A percentile compares a stretch with the other conserved stretches of the same genome.
These are phyloP conservation scores for Albophoma yamanashiensis DNA, from an alignment of 2,329 filamentous ascomycete species.

Conservation along the genomic window DNA sequence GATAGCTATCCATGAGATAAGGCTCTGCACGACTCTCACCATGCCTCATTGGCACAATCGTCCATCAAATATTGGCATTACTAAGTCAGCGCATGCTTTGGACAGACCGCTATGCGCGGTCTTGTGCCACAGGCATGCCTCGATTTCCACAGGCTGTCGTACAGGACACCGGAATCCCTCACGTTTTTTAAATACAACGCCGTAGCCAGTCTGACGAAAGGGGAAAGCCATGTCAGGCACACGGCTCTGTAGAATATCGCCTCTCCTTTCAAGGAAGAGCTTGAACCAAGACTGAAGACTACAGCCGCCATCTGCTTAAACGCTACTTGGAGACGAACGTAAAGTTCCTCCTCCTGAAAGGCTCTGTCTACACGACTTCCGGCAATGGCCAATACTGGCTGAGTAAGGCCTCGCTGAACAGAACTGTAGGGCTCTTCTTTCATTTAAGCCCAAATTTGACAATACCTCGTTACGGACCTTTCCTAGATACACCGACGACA, in stretches of 20 bases:
- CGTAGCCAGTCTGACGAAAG: background rate
- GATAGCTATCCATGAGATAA: background rate
- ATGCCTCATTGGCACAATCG: background rate
- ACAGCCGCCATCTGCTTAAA: background rate
- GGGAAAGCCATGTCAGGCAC: background rate
- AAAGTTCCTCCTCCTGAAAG: background rate
- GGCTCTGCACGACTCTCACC: background rate
- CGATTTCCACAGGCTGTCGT: background rate
- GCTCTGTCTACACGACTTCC: background rate
- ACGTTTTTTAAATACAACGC: background rate
- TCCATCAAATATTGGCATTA: background rate
- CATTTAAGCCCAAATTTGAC: background rate
- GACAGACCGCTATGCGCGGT: background rate
- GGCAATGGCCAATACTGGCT: no score
- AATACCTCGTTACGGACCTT: no score
- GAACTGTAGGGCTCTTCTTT: background rate
- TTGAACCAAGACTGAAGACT: background rate
- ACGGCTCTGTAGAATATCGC: background rate
- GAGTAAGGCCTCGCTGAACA: background rate
- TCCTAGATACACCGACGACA: background rate
- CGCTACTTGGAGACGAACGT: background rate
- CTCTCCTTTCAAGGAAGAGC: background rate
- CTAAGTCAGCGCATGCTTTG: background rate
- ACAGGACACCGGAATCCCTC: background rate
- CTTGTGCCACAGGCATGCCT: background rate